Evolutionary conservation across 176 grass and related monocot species (phyloP), one percentile per base, ranked within the genome.

Genomic region (Avena atlantica): DNA sequence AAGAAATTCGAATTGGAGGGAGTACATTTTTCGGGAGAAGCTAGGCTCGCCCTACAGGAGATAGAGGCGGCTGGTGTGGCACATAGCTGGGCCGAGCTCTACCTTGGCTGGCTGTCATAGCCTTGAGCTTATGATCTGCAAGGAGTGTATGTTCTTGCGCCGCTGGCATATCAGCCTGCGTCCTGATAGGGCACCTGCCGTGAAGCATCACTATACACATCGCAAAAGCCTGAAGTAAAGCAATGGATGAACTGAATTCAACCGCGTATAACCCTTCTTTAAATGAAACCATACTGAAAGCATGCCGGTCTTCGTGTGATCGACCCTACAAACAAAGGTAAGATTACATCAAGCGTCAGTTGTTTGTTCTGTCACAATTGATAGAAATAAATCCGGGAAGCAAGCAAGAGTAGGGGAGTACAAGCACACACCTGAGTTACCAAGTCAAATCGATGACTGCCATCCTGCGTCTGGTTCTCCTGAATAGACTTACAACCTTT

Each of bases 171-270:
- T 74, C 91, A 9, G 50, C 83, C 78, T 90, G 72, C 29, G 29
- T 82, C 73, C 76, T 90, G 50, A 31, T 71, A 74, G 83, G 78
- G 65, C 64, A 48, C 70, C 64, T 91, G 55, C 85, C 76, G 42
- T 99, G 97, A 82, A 97, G 87, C 82, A 91, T 87, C 36, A 93
- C 86, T 86, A 99, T 90, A 78, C 92, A 93, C 79, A 95, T 94
- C 12, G 91, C 92, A 84, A 99, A 99, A 49, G 92, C 92, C 84
- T 97, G 97, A 79, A 93, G 83, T 64, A 90, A 74, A 56, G 88
- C 82, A 58, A 97, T 88, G 49, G 92, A 97, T 21, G 94, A 91
- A 68, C 73, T 90, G 81, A 94, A 91, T 75, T 99, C 92, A 5
- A 99, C 91, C 4, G 92, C 87, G 42, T 93, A 93, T 13, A 93